These are phyloP conservation scores for Apiospora hydei DNA, from an alignment of 2,329 filamentous ascomycete species.

Conservation along the genomic window DNA sequence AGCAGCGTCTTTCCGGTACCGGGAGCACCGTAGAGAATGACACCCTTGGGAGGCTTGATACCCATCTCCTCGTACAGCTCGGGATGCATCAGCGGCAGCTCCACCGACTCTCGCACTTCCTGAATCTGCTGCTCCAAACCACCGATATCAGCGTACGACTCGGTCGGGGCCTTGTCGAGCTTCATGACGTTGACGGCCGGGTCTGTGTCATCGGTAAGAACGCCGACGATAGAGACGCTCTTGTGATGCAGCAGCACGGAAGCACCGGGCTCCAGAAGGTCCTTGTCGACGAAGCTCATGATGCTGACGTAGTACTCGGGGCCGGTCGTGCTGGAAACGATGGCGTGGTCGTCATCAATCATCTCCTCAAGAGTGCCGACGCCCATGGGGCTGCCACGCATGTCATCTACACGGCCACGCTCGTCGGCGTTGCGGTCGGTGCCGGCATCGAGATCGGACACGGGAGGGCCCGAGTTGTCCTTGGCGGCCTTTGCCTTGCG, in stretches of 20 bases:
- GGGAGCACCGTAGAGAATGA: slow-evolving; percentile 96
- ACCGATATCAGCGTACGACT: slow-evolving; percentile 98
- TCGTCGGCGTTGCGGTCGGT: slow-evolving; percentile 91
- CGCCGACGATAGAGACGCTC: slow-evolving; percentile 96
- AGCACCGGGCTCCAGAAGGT: slow-evolving; percentile 93
- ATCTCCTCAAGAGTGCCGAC: slow-evolving; percentile 97
- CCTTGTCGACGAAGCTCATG: slow-evolving; percentile 99
- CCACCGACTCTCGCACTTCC: slow-evolving; percentile 96
- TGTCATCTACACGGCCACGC: slow-evolving; percentile 93
- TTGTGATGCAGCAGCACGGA: slow-evolving; percentile 97
- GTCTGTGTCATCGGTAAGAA: slow-evolving; percentile 94
- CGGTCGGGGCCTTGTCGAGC: slow-evolving; percentile 96
- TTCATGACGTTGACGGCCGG: slow-evolving; percentile 99
- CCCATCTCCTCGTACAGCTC: slow-evolving; percentile 99
- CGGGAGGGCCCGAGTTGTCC: slow-evolving; percentile 68
- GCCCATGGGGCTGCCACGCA: slow-evolving; percentile 98
- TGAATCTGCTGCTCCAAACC: slow-evolving; percentile 95
- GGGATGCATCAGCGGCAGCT: slow-evolving; percentile 91
- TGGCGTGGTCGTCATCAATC: slow-evolving; percentile 98
- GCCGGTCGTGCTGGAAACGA: slow-evolving; percentile 95
- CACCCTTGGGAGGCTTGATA: slow-evolving; percentile 99
- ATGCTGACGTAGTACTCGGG: slow-evolving; percentile 99
- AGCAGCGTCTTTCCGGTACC: slow-evolving; percentile 96
- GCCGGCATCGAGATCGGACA: slow-evolving; percentile 75
- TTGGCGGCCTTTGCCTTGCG: slow-evolving; percentile 89